Base-by-base conservation (phyloP, 352 stramenopile species). In the Albugo candida region DNA sequence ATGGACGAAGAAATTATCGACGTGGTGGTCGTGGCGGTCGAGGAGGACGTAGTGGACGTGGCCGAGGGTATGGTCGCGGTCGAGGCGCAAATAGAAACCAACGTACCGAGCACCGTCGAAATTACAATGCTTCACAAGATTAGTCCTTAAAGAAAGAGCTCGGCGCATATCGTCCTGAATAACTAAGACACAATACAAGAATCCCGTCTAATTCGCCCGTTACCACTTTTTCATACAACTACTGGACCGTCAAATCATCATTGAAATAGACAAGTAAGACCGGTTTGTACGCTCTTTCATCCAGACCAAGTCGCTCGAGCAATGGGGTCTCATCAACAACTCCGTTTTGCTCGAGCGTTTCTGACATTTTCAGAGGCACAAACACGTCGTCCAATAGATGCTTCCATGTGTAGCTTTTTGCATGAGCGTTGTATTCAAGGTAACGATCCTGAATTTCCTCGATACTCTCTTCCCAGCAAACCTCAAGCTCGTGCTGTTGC, bases 391-490 rank as follows among this genome's bases (percentile, higher is more conserved):
- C 70, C 39, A 85, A 62, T 24, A 89, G 51, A 45, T 63, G 63
- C 55, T 95, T 96, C 86, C 86, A 96, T 43, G 83, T 95, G 63
- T 95, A 96, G 64, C 81, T 95, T 13, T 35, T 64, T 13, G 84
- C 84, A 49, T 96, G 86, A 10, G 78, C 67, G 54, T 96, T 95
- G 47, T 76, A 74, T 24, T 60, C 47, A 14, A 88, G 54, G 59
- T 94, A 96, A 27, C 86, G 77, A 18, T 58, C 67, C 48, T 88
- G 81, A 44, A 95, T 94, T 31, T 94, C 83, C 2, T 70, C 58
- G 18, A 95, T 67, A 11, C 83, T 89, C 47, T 95, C 83, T 53
- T 94, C 82, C 19, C 60, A 70, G 51, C 82, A 92, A 13, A 95
- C 80, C 43, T 85, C 59, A 11, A 95, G 65, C 13, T 69, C 59